phyloP scores from a whole-genome alignment of 768 basidiomycete genomes.

The Leucosporidium creatinivorum region DNA sequence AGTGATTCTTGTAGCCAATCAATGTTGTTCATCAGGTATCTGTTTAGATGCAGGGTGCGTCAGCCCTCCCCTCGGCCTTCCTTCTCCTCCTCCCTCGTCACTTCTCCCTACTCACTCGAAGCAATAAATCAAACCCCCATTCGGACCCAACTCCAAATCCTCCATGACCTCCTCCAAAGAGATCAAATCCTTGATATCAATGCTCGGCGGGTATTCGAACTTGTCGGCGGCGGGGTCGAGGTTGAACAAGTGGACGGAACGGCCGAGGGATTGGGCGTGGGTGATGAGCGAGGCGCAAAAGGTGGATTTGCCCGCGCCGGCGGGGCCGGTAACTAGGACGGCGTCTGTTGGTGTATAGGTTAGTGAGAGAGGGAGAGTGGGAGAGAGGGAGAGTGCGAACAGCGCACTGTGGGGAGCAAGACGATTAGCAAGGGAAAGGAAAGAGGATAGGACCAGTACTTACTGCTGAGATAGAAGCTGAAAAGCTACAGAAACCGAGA shows the following conservation, averaged over 20 bases:
- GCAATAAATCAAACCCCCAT: conserved; percentile 94
- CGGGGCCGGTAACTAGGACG: conserved; percentile 60
- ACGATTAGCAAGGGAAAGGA: too few relatives aligned
- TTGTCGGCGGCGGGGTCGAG: conserved; percentile 92
- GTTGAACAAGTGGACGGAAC: conserved; percentile 87
- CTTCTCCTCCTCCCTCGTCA: background rate
- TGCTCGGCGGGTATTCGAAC: conserved; percentile 83
- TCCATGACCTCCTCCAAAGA: conserved; percentile 91
- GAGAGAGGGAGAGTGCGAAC: background rate
- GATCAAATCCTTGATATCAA: conserved; percentile 90
- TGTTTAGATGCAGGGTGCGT: conserved; percentile 44
- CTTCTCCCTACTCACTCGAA: conserved; percentile 72
- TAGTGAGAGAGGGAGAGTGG: background rate
- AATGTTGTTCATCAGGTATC: conserved; percentile 92
- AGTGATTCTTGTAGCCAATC: conserved; percentile 98
- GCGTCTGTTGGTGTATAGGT: conserved; percentile 11
- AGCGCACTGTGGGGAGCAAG: too few relatives aligned
- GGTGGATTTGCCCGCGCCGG: conserved; percentile 95
- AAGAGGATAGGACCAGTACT: too few relatives aligned
- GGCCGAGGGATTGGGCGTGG: conserved; percentile 71
- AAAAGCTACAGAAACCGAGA: too few relatives aligned
- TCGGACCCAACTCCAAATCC: conserved; percentile 90
- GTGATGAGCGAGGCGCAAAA: conserved; percentile 82
- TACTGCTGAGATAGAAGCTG: too few relatives aligned
- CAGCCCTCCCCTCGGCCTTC: too few relatives aligned